Percentiles rank a stretch among this genome's conserved stretches.
Conservation (phyloP, 768 basidiomycete genomes). For the Leccinum boreale region DNA sequence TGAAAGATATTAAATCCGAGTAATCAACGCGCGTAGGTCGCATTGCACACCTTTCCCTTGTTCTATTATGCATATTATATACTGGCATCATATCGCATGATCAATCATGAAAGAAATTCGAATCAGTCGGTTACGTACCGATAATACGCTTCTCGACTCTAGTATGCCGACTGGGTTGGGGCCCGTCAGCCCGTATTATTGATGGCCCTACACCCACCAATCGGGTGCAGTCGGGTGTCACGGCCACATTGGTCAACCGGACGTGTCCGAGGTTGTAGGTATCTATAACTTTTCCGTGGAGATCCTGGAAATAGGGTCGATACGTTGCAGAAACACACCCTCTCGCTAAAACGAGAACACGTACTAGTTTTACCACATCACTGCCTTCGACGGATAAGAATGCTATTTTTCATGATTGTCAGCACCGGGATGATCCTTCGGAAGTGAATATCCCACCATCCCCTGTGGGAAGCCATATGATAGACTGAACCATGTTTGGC, state of each 20-base stretch:
- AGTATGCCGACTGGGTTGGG: conserved; percentile 46
- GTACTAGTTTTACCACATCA: conserved; percentile 44
- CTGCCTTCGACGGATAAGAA: conserved; percentile 52
- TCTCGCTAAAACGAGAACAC: conserved; percentile 10
- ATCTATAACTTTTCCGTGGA: conserved; percentile 43
- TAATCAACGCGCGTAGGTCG: background rate
- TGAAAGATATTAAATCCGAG: conserved; percentile 10
- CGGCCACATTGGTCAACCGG: conserved; percentile 46
- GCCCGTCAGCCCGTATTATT: conserved; percentile 38
- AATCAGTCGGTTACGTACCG: conserved; percentile 31
- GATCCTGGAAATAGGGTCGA: conserved; percentile 33
- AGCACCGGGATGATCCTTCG: conserved; percentile 9
- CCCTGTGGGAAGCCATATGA: conserved; percentile 50
- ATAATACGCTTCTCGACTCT: conserved; percentile 53
- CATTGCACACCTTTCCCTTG: conserved; percentile 41
- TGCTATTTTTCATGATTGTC: conserved; percentile 29
- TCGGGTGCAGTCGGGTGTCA: conserved; percentile 44
- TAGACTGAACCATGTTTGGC: conserved; percentile 43
- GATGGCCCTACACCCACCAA: conserved; percentile 50
- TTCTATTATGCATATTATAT: conserved; percentile 44
- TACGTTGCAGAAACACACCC: conserved; percentile 15
- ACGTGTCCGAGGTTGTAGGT: conserved; percentile 44
- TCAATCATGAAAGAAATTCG: background rate
- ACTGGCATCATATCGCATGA: conserved; percentile 27
- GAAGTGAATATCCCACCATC: conserved; percentile 34